A percentile compares a stretch with the other conserved stretches of the same genome.
Evolutionary conservation across 805 yeast genomes (phyloP).

Genomic region (Lipomyces spencermartinsiae): DNA sequence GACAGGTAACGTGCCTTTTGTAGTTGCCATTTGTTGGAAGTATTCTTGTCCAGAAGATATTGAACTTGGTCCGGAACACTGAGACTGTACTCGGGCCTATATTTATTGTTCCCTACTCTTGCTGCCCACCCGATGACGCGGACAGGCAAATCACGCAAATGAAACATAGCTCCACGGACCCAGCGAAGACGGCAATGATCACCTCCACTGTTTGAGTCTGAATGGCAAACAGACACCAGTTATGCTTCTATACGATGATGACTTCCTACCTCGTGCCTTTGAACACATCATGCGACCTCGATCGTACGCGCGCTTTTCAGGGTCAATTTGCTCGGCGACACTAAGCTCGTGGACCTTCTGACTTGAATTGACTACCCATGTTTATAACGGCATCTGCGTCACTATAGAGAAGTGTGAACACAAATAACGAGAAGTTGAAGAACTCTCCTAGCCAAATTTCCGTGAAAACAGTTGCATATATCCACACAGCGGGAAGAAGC

Average conservation of each 20-base stretch:
- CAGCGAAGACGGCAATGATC: neutral
- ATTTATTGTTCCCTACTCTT: neutral
- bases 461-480: neutral
- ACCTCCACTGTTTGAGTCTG: neutral
- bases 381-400: neutral
- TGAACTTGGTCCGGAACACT: conserved; percentile 2
- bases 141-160: neutral
- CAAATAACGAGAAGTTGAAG: neutral
- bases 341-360: too few species aligned
- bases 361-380: too few species aligned
- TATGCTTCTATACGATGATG: neutral
- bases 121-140: neutral
- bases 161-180: neutral
- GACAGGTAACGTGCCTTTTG: neutral
- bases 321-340: neutral
- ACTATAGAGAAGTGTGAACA: neutral
- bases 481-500: neutral
- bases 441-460: neutral
- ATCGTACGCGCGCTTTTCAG: neutral
- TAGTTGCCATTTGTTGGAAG: neutral
- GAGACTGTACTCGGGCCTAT: neutral
- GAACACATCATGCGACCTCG: neutral
- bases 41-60: neutral
- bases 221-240: neutral
- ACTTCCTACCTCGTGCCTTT: neutral